phyloP scores from a whole-genome alignment of 2,329 filamentous ascomycete species.

The Cryphonectria carpinicola region DNA sequence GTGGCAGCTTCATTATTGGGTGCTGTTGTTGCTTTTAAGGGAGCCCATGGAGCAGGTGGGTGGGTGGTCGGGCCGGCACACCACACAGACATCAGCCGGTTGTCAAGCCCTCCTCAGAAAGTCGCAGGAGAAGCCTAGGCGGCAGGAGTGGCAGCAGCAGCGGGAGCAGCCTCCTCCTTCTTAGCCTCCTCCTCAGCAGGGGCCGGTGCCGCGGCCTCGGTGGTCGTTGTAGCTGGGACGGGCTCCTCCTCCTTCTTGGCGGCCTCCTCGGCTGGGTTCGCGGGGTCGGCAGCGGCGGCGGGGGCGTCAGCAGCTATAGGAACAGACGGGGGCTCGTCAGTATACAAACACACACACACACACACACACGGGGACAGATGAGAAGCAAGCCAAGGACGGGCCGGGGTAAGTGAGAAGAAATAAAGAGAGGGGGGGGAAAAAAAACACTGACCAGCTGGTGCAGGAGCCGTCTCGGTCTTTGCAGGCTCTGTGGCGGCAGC shows the following conservation, averaged over 20 bases:
- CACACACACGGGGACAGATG: not conserved
- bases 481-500: constrained; percentile 39
- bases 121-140: constrained; percentile 24
- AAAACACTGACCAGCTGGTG: constrained; percentile 36
- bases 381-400: constrained; percentile 13
- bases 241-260: constrained; percentile 33
- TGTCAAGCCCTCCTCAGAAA: not conserved
- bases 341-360: not conserved
- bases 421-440: too few species aligned
- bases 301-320: constrained; percentile 30
- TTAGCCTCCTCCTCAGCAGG: constrained; percentile 31
- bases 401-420: too few species aligned
- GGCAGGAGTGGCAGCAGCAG: constrained; percentile 28
- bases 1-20: not conserved
- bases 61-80: too few species aligned
- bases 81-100: not conserved
- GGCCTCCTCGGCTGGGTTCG: constrained; percentile 34
- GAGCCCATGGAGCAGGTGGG: not conserved
- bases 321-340: constrained; percentile 12
- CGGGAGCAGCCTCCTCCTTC: constrained; percentile 27
- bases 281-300: constrained; percentile 3
- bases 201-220: constrained; percentile 34
- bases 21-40: not conserved
- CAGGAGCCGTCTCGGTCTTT: constrained; percentile 42
- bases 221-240: constrained; percentile 31